These are phyloP conservation scores for Globisporangium radiosum DNA, from an alignment of 352 stramenopile species.

Conservation along the genomic window DNA sequence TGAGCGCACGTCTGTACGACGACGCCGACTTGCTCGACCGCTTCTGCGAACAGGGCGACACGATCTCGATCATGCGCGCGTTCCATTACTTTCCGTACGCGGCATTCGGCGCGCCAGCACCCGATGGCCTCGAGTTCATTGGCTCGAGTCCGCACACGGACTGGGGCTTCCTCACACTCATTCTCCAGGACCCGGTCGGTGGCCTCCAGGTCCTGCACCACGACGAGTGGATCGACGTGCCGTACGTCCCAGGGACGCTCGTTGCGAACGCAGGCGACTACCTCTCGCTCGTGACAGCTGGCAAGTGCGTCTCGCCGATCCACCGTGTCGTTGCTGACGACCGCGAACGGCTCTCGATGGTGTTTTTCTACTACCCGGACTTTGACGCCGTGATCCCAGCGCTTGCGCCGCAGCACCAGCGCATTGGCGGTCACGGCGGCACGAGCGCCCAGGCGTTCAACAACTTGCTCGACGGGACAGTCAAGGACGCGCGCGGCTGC, in stretches of 20 bases:
- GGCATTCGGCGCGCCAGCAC: conserved; percentile 32
- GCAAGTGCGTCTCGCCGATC: conserved; percentile 59
- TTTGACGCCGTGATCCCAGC: conserved; percentile 65
- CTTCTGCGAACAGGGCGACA: conserved; percentile 58
- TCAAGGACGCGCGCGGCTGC: conserved; percentile 41
- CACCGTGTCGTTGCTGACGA: conserved; percentile 70
- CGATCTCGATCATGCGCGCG: conserved; percentile 80
- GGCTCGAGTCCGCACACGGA: conserved; percentile 81
- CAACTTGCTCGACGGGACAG: conserved; percentile 64
- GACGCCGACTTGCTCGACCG: conserved; percentile 44
- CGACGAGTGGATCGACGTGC: conserved; percentile 67
- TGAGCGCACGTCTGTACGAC: conserved; percentile 50
- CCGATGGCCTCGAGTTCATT: conserved; percentile 60
- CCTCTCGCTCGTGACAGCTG: conserved; percentile 62
- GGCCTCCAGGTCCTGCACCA: conserved; percentile 69
- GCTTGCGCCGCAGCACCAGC: conserved; percentile 16
- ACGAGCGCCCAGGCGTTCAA: conserved; percentile 41
- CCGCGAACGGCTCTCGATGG: conserved; percentile 71
- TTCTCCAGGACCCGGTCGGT: conserved; percentile 68
- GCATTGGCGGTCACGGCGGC: conserved; percentile 38
- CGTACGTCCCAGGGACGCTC: conserved; percentile 60
- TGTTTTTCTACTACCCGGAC: conserved; percentile 85
- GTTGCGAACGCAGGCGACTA: conserved; percentile 82
- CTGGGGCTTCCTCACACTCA: conserved; percentile 81
- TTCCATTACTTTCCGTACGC: conserved; percentile 85